phyloP scores from a whole-genome alignment of 2,329 filamentous ascomycete species.

The Penicillium brasilianum region DNA sequence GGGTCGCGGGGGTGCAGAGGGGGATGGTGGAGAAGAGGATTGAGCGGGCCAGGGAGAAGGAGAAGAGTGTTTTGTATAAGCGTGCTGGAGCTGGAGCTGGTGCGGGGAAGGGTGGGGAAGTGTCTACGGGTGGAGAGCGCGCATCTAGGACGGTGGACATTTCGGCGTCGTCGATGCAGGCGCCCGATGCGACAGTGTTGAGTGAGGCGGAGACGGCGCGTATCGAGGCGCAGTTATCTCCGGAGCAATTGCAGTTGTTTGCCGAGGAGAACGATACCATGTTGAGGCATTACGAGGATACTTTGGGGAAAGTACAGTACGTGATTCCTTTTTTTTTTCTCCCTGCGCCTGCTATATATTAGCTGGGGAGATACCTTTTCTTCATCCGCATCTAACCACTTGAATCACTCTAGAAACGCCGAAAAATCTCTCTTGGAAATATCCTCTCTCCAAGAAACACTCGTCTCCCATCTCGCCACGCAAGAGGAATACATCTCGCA shows the following conservation, averaged over 20 bases:
- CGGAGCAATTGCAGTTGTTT: conserved; percentile 90
- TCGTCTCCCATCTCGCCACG: conserved; percentile 81
- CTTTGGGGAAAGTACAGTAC: conserved; percentile 91
- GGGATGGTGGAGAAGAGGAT: conserved; percentile 92
- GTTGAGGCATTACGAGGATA: conserved; percentile 90
- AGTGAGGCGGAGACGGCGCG: conserved; percentile 42
- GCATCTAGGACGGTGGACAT: background rate
- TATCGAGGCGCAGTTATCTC: conserved; percentile 67
- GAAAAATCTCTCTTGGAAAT: conserved; percentile 93
- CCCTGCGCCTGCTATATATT: too few relatives aligned
- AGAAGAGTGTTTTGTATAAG: conserved; percentile 81
- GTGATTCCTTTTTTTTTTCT: conserved; percentile 43
- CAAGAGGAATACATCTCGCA: conserved; percentile 91
- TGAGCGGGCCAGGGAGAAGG: conserved; percentile 84
- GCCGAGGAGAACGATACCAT: conserved; percentile 91
- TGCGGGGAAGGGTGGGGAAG: conserved; percentile 17
- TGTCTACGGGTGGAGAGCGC: background rate
- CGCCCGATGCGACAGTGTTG: conserved; percentile 35
- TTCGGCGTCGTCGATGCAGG: conserved; percentile 20
- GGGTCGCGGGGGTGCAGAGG: conserved; percentile 77
- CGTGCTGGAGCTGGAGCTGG: conserved; percentile 36
- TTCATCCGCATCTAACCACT: conserved; percentile 17
- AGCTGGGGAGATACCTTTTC: too few relatives aligned
- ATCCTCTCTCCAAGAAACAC: conserved; percentile 84
- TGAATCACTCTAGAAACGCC: conserved; percentile 64